Evolutionary conservation across 1,284 basidiomycete species (phyloP).

Genomic region (Pulchroboletus neoregius): DNA sequence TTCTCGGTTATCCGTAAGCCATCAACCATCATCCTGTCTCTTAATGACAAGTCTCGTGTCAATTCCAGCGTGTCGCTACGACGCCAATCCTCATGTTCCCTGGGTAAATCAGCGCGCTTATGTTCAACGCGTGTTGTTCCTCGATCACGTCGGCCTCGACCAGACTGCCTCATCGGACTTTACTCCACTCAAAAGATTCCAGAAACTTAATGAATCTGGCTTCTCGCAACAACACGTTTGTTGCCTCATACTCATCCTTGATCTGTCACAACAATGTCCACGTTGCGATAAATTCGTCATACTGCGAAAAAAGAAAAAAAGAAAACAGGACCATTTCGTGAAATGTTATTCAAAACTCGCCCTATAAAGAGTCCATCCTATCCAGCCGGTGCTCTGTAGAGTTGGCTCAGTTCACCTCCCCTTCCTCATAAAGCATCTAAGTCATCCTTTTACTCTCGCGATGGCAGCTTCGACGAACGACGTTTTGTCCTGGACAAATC

Average conservation of each 20-base stretch:
- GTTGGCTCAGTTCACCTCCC: constrained; percentile 25
- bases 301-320: constrained; percentile 39
- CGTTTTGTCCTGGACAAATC: constrained; percentile 78
- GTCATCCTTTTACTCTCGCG: constrained; percentile 18
- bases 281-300: constrained; percentile 69
- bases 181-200: constrained; percentile 65
- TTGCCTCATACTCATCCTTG: constrained; percentile 58
- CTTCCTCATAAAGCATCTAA: constrained; percentile 27
- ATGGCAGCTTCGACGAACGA: constrained; percentile 61
- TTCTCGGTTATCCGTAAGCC: constrained; percentile 29
- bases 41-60: constrained; percentile 30
- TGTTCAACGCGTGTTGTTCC: constrained; percentile 54
- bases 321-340: constrained; percentile 37
- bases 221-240: constrained; percentile 68
- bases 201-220: constrained; percentile 52
- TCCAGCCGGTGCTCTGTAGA: constrained; percentile 21
- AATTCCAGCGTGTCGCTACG: constrained; percentile 28
- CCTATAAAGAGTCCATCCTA: constrained; percentile 42
- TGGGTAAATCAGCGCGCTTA: constrained; percentile 47
- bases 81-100: constrained; percentile 35
- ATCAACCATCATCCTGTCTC: constrained; percentile 17
- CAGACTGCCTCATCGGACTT: constrained; percentile 49
- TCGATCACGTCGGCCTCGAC: constrained; percentile 60
- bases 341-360: constrained; percentile 36
- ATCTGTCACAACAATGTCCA: constrained; percentile 62